Percentiles rank a stretch among this genome's conserved stretches.
These are phyloP conservation scores for Penicillium nucicola DNA, from an alignment of 495 filamentous ascomycete species.

Conservation along the genomic window DNA sequence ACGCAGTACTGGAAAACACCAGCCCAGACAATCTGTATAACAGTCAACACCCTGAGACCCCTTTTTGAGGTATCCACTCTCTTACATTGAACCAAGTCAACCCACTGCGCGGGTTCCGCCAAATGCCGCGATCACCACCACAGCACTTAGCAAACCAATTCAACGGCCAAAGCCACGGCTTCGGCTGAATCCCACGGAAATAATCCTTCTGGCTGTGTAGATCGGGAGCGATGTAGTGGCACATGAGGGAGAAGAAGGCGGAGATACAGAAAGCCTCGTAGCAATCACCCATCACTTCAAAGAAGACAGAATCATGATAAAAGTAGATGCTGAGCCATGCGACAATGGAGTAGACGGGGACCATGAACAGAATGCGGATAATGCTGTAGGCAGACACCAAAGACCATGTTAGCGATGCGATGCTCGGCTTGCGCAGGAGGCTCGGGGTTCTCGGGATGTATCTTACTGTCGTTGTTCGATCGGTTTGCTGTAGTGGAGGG, in stretches of 20 bases:
- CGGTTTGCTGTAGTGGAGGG: slow-evolving; percentile 77
- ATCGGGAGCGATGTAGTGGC: slow-evolving; percentile 76
- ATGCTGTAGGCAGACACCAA: slow-evolving; percentile 55
- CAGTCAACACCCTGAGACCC: slow-evolving; percentile 1
- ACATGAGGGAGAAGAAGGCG: slow-evolving; percentile 86
- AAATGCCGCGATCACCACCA: slow-evolving; percentile 61
- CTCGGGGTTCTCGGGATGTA: not conserved
- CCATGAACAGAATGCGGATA: slow-evolving; percentile 89
- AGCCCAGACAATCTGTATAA: slow-evolving; percentile 70
- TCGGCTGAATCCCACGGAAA: slow-evolving; percentile 67
- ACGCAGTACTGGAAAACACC: slow-evolving; percentile 90
- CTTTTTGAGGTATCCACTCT: not conserved
- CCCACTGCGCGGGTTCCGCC: slow-evolving; percentile 75
- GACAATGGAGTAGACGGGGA: slow-evolving; percentile 78
- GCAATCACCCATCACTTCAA: slow-evolving; percentile 75
- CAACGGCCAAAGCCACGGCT: slow-evolving; percentile 74
- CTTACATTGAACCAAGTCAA: slow-evolving; percentile 88
- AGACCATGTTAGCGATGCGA: slow-evolving; percentile 12
- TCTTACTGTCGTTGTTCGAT: slow-evolving; percentile 77
- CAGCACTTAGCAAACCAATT: slow-evolving; percentile 61
- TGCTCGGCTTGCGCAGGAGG: not conserved
- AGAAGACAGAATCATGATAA: slow-evolving; percentile 81
- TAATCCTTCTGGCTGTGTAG: slow-evolving; percentile 85
- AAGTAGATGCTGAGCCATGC: slow-evolving; percentile 74
- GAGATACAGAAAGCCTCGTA: slow-evolving; percentile 93